Conservation (phyloP, 2,329 filamentous ascomycete genomes). For the Dendryphion nanum region DNA sequence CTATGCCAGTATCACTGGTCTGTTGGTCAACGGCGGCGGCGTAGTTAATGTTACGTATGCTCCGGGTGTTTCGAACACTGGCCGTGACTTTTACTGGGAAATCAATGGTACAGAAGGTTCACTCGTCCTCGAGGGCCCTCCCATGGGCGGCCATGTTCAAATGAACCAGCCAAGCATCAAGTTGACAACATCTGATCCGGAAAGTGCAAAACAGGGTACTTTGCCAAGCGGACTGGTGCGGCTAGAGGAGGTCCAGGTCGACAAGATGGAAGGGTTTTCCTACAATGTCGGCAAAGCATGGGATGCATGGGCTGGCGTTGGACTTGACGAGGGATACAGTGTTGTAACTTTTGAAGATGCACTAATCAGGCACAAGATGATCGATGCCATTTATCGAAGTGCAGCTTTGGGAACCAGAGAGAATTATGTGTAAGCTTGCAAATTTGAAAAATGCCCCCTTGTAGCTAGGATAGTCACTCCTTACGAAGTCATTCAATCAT, state of each 20-base stretch:
- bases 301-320: constrained; percentile 51
- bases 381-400: constrained; percentile 36
- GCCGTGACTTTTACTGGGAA: constrained; percentile 35
- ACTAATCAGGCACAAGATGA: constrained; percentile 34
- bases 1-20: constrained; percentile 22
- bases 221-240: constrained; percentile 33
- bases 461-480: too few relatives aligned
- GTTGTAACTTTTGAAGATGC: constrained; percentile 35
- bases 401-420: constrained; percentile 27
- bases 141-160: constrained; percentile 35
- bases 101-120: constrained; percentile 39
- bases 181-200: constrained; percentile 41
- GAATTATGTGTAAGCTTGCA: constrained; percentile 22
- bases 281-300: constrained; percentile 58
- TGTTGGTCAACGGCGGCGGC: constrained; percentile 20
- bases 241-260: constrained; percentile 47
- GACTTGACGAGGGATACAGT: constrained; percentile 18
- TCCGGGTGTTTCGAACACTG: constrained; percentile 16
- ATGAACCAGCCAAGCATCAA: constrained; percentile 43
- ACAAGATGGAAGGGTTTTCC: constrained; percentile 46
- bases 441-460: too few relatives aligned
- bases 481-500: too few relatives aligned
- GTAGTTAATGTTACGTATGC: constrained; percentile 24
- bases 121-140: constrained; percentile 25
- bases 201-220: background rate